Evolutionary conservation across 2,329 filamentous ascomycete genomes (phyloP).

Genomic region (Trichoderma sp.): DNA sequence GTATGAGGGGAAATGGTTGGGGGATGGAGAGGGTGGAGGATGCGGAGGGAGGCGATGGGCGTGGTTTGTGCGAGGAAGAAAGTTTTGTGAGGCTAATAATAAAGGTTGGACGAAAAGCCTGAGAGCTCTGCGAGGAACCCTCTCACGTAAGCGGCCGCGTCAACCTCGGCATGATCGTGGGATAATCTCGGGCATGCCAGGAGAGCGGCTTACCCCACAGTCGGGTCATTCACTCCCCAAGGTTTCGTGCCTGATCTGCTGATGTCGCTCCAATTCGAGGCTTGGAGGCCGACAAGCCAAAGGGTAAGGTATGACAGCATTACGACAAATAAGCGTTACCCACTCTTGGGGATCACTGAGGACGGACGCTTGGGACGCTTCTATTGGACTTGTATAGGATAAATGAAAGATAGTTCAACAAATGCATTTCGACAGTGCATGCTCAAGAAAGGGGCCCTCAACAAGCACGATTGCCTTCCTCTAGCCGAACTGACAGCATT

Average conservation of each 20-base stretch:
- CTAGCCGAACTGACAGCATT: conserved; percentile 6
- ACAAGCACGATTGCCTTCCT: conserved; percentile 3
- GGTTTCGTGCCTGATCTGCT: neutral
- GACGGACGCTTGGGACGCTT: neutral
- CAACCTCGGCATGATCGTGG: conserved; percentile 33
- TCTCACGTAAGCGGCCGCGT: conserved; percentile 30
- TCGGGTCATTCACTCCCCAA: neutral
- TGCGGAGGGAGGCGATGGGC: conserved; percentile 31
- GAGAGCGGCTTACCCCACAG: conserved; percentile 7
- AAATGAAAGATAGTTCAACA: neutral
- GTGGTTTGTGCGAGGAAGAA: conserved; percentile 35
- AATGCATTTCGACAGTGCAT: neutral
- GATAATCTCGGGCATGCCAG: conserved; percentile 29
- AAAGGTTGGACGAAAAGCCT: conserved; percentile 33
- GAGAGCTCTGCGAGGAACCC: conserved; percentile 32
- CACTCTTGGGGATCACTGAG: no score
- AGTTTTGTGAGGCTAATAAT: conserved; percentile 41
- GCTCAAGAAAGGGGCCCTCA: neutral
- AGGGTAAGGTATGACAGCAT: neutral
- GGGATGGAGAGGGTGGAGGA: conserved; percentile 30
- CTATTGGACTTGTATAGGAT: conserved; percentile 1
- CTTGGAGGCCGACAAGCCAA: neutral
- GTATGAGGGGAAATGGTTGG: conserved; percentile 30
- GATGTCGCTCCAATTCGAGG: neutral
- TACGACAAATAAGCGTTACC: neutral